Percentiles rank a stretch among this genome's conserved stretches.
Conservation (phyloP, 768 basidiomycete genomes). For the Mycena rebaudengoi region DNA sequence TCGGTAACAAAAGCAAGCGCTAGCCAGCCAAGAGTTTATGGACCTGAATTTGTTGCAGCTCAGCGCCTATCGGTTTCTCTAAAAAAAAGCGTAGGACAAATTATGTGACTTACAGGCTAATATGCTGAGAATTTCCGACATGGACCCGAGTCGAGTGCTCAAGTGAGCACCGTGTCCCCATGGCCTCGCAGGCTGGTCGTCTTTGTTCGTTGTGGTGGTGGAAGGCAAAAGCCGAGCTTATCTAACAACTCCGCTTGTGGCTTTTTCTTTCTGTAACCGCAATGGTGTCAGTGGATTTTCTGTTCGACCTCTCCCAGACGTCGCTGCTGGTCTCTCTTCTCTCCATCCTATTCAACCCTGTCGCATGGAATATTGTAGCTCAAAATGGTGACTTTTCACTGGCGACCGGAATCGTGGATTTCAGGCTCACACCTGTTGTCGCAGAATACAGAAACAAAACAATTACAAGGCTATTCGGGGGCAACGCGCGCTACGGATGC, state of each 20-base stretch:
- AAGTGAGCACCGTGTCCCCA: too few relatives aligned
- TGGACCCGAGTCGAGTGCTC: too few relatives aligned
- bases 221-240: too few relatives aligned
- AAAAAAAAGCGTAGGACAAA: too few relatives aligned
- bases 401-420: too few relatives aligned
- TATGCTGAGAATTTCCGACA: too few relatives aligned
- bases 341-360: constrained; percentile 88
- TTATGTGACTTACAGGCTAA: too few relatives aligned
- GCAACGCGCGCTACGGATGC: constrained; percentile 77
- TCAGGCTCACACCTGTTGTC: not conserved
- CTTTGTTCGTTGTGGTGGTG: not conserved
- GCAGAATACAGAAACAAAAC: constrained; percentile 82
- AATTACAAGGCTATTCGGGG: constrained; percentile 84
- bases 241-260: not conserved
- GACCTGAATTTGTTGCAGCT: too few relatives aligned
- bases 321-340: constrained; percentile 74
- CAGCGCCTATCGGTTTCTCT: too few relatives aligned
- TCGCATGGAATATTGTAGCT: constrained; percentile 95
- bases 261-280: not conserved
- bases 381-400: constrained; percentile 93
- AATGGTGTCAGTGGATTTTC: constrained; percentile 16
- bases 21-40: too few relatives aligned
- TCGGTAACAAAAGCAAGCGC: too few relatives aligned
- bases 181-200: too few relatives aligned
- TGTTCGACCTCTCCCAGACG: constrained; percentile 68